These are phyloP conservation scores for Leccinum insolens DNA, from an alignment of 1,284 basidiomycete species.

Conservation along the genomic window DNA sequence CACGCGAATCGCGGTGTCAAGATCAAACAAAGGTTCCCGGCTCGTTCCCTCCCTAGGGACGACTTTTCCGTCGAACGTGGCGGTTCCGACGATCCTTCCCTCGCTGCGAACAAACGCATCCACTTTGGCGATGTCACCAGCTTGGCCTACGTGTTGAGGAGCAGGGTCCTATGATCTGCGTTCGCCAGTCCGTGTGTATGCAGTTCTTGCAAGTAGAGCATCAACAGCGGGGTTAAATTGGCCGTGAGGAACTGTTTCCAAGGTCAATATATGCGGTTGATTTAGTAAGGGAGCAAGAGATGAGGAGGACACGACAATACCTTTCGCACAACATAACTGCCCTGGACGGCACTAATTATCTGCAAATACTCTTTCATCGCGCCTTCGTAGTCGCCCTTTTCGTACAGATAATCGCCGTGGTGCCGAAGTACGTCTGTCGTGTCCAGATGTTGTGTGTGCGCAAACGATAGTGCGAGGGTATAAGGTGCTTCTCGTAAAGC, in stretches of 20 bases:
- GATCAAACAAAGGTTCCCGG: constrained; percentile 71
- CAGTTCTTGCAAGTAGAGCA: constrained; percentile 91
- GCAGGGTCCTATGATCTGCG: constrained; percentile 94
- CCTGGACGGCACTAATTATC: constrained; percentile 81
- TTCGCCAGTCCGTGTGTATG: constrained; percentile 92
- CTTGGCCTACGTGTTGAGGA: constrained; percentile 97
- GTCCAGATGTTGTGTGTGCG: constrained; percentile 74
- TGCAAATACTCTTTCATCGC: constrained; percentile 92
- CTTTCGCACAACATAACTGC: constrained; percentile 69
- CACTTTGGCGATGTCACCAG: constrained; percentile 89
- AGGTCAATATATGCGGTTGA: not conserved
- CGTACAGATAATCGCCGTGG: constrained; percentile 92
- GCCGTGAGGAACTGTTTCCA: constrained; percentile 86
- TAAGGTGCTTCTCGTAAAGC: constrained; percentile 76
- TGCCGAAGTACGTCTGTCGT: constrained; percentile 86
- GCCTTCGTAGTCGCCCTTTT: constrained; percentile 90
- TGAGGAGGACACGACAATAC: constrained; percentile 40
- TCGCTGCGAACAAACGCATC: constrained; percentile 94
- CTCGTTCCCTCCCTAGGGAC: constrained; percentile 37
- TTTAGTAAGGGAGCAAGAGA: not conserved
- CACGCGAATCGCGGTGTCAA: no score
- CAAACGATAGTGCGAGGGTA: constrained; percentile 75
- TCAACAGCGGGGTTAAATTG: constrained; percentile 93
- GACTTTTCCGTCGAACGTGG: constrained; percentile 27
- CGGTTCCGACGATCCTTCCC: constrained; percentile 41